Evolutionary conservation across 257 asterid species (phyloP).

Genomic region (Jaltomata sinuosa): DNA sequence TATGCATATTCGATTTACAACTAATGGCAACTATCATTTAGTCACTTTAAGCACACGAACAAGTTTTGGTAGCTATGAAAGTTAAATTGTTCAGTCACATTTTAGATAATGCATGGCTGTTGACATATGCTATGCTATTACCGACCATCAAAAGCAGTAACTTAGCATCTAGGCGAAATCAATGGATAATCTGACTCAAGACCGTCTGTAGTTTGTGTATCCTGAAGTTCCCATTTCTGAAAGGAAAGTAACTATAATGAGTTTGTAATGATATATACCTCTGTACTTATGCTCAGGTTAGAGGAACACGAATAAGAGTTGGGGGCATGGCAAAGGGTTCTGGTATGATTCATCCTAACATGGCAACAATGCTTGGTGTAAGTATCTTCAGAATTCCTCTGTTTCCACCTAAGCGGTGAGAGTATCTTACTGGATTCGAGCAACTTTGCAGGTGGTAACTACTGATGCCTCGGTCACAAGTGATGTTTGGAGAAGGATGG

Average conservation of each 20-base stretch:
- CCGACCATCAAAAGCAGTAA: background rate
- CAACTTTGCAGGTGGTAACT: slow-evolving; percentile 61
- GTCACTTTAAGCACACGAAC: background rate
- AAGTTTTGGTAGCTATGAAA: background rate
- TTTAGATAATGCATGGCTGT: background rate
- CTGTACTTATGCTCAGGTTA: slow-evolving; percentile 40
- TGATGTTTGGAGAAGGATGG: slow-evolving; percentile 94
- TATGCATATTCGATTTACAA: background rate
- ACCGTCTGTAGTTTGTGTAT: background rate
- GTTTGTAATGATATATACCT: background rate
- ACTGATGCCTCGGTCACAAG: slow-evolving; percentile 81
- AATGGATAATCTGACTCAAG: background rate
- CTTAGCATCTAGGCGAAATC: background rate
- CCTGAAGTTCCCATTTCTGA: background rate
- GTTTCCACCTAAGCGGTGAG: background rate
- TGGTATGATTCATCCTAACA: slow-evolving; percentile 98
- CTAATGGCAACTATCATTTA: background rate
- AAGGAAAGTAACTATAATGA: background rate
- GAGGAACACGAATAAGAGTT: slow-evolving; percentile 53
- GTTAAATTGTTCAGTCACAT: background rate
- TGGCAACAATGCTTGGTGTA: slow-evolving; percentile 99
- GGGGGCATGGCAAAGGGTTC: slow-evolving; percentile 99
- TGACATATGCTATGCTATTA: background rate
- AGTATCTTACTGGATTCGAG: background rate
- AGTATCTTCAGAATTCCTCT: slow-evolving; percentile 11